Base-by-base conservation (phyloP, 1,139 yeast species). In the Candida tetrigidarum region DNA sequence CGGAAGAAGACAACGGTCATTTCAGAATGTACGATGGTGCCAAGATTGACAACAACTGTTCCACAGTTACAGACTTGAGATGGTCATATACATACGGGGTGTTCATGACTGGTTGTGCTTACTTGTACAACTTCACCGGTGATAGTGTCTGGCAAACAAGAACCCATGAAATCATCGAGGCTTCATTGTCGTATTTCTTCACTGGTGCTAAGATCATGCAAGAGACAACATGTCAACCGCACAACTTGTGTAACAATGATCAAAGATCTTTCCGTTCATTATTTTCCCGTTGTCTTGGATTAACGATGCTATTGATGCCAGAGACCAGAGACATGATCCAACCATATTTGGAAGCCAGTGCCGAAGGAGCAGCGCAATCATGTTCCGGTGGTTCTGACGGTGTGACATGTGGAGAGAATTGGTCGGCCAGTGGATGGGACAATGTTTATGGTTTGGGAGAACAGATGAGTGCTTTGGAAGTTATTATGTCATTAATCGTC, bases 71-170 rank as follows among this genome's bases (percentile, higher is more conserved):
- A 28, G 64, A 66, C 32, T 71, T 74, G 33, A 81, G 81, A 60
- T 88, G 95, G 95, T 78, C 90, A 12, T 88, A 88, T 63, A 86
- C 87, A 60, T 86, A 84, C 60, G 96, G 92, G n/a, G 72, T 86
- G 25, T 64, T 84, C 63, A 62, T 87, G 58, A 72, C 86, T 2
- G 96, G 96, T 1, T 66, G 81, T 49, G 95, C 96, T 1, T 85
- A 80, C 58, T 60, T 88, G 60, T 86, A 84, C 64, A 78, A 85
- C 58, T 67, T 71, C 51, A 87, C 96, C n/a, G 64, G 67, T 18
- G 80, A 82, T 50, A 66, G 62, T 4, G 58, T 57, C 22, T 88
- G 96, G 96, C 62, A 67, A 26, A 67, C 70, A 25, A 77, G 89
- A 47, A 70, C 84, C 4, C 54, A 67, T 26, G 63, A 67, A 46